A percentile compares a stretch with the other conserved stretches of the same genome.
These are phyloP conservation scores for Phialemonium atrogriseum DNA, from an alignment of 2,329 filamentous ascomycete genomes.

Conservation along the genomic window DNA sequence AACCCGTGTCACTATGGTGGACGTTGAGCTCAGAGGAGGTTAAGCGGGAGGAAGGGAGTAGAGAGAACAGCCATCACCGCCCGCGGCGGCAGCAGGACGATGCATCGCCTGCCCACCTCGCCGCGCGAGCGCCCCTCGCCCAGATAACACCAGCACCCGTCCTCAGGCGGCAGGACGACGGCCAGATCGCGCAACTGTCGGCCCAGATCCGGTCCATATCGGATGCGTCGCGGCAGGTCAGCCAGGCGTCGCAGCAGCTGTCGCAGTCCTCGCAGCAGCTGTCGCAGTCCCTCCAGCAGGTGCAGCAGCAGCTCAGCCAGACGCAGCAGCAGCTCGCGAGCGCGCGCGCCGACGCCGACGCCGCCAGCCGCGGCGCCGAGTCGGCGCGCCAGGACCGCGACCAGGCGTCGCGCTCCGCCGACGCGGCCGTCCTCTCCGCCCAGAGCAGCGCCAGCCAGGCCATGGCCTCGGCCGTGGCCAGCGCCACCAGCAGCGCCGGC, in stretches of 20 bases:
- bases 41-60: slow-evolving; percentile 1
- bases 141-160: slow-evolving; percentile 17
- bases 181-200: slow-evolving; percentile 16
- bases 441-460: slow-evolving; percentile 18
- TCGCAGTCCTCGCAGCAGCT: slow-evolving; percentile 22
- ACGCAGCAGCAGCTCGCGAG: slow-evolving; percentile 12
- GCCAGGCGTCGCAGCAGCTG: slow-evolving; percentile 23
- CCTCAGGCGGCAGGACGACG: slow-evolving; percentile 13
- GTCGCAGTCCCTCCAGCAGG: slow-evolving; percentile 19
- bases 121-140: not conserved
- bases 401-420: slow-evolving; percentile 14
- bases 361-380: slow-evolving; percentile 11
- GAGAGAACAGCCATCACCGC: slow-evolving; percentile 1
- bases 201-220: slow-evolving; percentile 21
- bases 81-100: not conserved
- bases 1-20: slow-evolving; percentile 5
- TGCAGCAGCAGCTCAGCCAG: slow-evolving; percentile 16
- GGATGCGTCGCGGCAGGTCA: slow-evolving; percentile 18
- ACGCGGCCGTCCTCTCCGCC: slow-evolving; percentile 14
- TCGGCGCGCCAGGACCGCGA: slow-evolving; percentile 10
- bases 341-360: slow-evolving; percentile 11
- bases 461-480: slow-evolving; percentile 17
- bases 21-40: slow-evolving; percentile 2
- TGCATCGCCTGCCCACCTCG: not conserved
- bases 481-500: slow-evolving; percentile 17